Evolutionary conservation across 1,284 basidiomycete species (phyloP).

Genomic region (Schizophyllum amplum): DNA sequence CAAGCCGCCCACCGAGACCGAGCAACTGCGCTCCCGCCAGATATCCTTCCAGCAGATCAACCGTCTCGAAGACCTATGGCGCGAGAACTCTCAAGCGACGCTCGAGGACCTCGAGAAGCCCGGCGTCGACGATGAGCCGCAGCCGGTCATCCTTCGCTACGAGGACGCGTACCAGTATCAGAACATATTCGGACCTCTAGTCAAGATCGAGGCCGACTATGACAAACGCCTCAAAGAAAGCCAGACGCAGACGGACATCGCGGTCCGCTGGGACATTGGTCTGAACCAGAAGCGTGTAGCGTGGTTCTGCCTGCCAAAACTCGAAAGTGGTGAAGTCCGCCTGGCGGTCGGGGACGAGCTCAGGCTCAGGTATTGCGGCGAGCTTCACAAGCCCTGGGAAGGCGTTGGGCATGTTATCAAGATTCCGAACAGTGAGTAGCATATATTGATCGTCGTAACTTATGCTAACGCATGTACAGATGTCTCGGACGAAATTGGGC

Average conservation of each 20-base stretch:
- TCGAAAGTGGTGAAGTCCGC: conserved; percentile 97
- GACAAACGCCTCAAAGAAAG: conserved; percentile 97
- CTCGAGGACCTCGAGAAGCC: conserved; percentile 96
- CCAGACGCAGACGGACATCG: conserved; percentile 96
- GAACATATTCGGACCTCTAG: conserved; percentile 96
- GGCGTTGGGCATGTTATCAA: conserved; percentile 98
- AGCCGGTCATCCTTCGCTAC: conserved; percentile 84
- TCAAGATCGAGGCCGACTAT: conserved; percentile 99
- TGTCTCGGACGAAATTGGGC: conserved; percentile 94
- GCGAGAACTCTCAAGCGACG: conserved; percentile 91
- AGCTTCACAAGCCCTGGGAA: conserved; percentile 90
- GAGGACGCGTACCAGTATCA: conserved; percentile 99
- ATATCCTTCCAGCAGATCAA: conserved; percentile 97
- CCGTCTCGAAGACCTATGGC: conserved; percentile 96
- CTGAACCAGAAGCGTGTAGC: conserved; percentile 97
- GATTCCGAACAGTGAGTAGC: conserved; percentile 90
- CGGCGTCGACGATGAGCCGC: conserved; percentile 94
- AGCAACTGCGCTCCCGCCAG: conserved; percentile 91
- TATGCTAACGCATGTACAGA: conserved; percentile 42
- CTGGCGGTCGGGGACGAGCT: conserved; percentile 97
- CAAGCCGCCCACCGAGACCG: conserved; percentile 92
- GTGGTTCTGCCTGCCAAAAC: conserved; percentile 93
- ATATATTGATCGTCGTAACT: conserved; percentile 2
- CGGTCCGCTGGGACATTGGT: conserved; percentile 95
- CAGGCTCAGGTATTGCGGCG: conserved; percentile 83